Conservation (phyloP, 2,329 filamentous ascomycete genomes). For the Penicillium verrucosum region DNA sequence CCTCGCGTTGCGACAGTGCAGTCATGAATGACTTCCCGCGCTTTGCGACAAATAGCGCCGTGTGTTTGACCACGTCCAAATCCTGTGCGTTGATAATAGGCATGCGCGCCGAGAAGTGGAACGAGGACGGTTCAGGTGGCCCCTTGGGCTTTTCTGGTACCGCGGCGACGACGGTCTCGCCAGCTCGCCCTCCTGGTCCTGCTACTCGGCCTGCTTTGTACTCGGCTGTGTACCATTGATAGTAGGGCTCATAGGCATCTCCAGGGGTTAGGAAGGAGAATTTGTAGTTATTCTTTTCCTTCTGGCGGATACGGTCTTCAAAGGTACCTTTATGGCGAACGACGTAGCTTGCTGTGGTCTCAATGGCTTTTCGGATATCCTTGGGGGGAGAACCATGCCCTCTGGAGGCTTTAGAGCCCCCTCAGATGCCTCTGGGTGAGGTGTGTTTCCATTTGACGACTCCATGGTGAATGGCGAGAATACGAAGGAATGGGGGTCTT, state of each 20-base stretch:
- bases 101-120: slow-evolving; percentile 93
- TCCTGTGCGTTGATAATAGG: slow-evolving; percentile 96
- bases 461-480: slow-evolving; percentile 34
- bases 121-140: slow-evolving; percentile 79
- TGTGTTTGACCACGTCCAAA: slow-evolving; percentile 68
- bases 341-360: slow-evolving; percentile 93
- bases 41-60: slow-evolving; percentile 87
- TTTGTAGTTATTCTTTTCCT: slow-evolving; percentile 80
- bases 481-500: slow-evolving; percentile 5
- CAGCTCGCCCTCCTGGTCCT: slow-evolving; percentile 61
- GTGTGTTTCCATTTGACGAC: slow-evolving; percentile 38
- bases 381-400: slow-evolving; percentile 82
- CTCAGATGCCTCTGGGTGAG: slow-evolving; percentile 55
- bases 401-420: slow-evolving; percentile 73
- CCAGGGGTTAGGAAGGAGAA: slow-evolving; percentile 79
- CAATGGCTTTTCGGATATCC: slow-evolving; percentile 79
- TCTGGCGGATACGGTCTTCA: slow-evolving; percentile 80
- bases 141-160: slow-evolving; percentile 69
- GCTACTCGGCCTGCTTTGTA: slow-evolving; percentile 56
- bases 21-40: slow-evolving; percentile 92
- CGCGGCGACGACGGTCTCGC: slow-evolving; percentile 55
- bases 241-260: slow-evolving; percentile 85
- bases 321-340: slow-evolving; percentile 64
- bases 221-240: slow-evolving; percentile 61
- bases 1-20: slow-evolving; percentile 79